Evolutionary conservation across 208 protist genomes (phyloP).

Genomic region (Leishmania martiniquensis): DNA sequence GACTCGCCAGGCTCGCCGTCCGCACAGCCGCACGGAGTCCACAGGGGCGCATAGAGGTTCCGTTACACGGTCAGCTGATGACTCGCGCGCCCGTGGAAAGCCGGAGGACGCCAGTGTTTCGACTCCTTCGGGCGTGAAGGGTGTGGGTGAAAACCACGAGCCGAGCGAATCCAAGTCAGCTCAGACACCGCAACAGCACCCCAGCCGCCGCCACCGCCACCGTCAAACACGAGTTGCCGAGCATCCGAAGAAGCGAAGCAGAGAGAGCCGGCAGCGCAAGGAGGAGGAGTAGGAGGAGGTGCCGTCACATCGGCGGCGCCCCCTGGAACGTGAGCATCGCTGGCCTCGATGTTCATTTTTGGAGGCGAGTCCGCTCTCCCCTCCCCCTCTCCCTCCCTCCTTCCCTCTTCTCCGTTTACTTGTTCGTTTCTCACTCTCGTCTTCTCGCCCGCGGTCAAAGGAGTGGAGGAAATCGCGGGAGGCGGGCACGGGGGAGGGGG

Average conservation of each 20-base stretch:
- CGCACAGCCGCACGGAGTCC: conserved; percentile 3
- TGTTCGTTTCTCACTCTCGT: no score
- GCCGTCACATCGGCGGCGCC: no score
- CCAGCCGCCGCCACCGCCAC: conserved; percentile 13
- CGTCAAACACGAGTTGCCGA: conserved; percentile 1
- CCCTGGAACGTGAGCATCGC: no score
- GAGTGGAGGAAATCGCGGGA: no score
- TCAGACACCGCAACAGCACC: background rate
- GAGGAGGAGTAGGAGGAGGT: no score
- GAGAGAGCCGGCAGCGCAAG: background rate
- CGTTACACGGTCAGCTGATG: background rate
- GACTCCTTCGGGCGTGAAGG: background rate
- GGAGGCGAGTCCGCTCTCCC: no score
- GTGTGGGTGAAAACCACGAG: conserved; percentile 3
- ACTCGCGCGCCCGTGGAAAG: background rate
- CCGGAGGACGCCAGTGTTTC: background rate
- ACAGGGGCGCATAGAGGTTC: background rate
- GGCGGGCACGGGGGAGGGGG: no score
- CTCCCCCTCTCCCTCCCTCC: no score
- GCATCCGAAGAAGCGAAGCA: conserved; percentile 1
- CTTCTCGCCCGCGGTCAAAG: no score
- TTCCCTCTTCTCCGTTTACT: no score
- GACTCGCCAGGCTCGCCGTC: background rate
- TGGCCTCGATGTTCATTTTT: no score
- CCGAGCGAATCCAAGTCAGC: background rate